Base-by-base conservation (phyloP, 805 yeast species). In the Candida adriatica region DNA sequence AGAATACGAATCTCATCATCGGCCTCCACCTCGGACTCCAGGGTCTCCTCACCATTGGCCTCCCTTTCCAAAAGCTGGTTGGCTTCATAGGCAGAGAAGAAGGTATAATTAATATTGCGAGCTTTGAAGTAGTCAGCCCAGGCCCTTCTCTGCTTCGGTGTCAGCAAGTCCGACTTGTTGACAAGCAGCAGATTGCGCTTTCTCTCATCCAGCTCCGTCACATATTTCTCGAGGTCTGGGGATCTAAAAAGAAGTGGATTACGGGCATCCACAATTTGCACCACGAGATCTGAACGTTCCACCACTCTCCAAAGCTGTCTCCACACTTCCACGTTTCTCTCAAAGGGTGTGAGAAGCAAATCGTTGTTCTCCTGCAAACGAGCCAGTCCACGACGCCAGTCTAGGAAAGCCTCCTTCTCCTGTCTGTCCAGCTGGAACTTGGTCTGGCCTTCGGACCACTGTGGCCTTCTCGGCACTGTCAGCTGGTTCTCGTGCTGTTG, bases 241-340 rank as follows among this genome's bases (percentile, higher is more conserved):
- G 96, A 87, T 54, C 97, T 72, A 64, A 86, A 92, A 38, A 86
- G 66, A 37, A 88, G 61, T 5, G 98, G 98, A 53, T 85, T 87
- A 60, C 98, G 73, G 9, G 96, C 97, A 62, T 92, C 98, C 18
- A 92, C 97, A 63, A 92, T 92, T 56, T 92, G 98, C 6, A 92
- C 96, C 24, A 92, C 75, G 48, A 92, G 67, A 57, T 90, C 96
- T 16, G 92, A 84, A 53, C 97, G 75, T 58, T 92, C 98, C 16
- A 87, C 83, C 26, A 92, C 98, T 61, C 98, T 74, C 98, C 98
- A 92, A 43, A 92, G 65, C 61, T 92, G 98, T 54, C 92, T 78
- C 98, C 98, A 92, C 37, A 92, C 96, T 66, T 90, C 96, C 42
- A 92, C 66, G 56, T 92, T 92, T 64, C 98, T 76, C 64, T 92